These are phyloP conservation scores for Myriosclerotinia curreyana DNA, from an alignment of 2,329 filamentous ascomycete genomes.

Conservation along the genomic window DNA sequence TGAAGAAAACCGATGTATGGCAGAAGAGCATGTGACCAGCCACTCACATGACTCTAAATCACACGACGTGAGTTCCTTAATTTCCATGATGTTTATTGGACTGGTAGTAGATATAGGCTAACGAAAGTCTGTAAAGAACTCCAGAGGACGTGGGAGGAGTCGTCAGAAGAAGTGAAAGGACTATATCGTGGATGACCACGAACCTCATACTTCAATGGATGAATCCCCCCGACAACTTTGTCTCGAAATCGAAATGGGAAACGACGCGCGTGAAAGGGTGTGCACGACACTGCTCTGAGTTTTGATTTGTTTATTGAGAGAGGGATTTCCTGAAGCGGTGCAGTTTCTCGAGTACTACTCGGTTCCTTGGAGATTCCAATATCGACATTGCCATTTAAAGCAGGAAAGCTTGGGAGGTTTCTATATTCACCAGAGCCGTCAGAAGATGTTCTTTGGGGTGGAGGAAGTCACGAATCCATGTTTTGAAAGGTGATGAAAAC, in stretches of 20 bases:
- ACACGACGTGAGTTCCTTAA: background rate
- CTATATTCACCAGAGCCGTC: background rate
- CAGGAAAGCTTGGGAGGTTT: background rate
- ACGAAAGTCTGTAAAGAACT: background rate
- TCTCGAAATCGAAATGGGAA: background rate
- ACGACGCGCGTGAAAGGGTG: background rate
- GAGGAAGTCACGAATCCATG: background rate
- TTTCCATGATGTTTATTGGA: background rate
- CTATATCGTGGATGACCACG: background rate
- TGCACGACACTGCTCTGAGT: background rate
- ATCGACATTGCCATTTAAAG: background rate
- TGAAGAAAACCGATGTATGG: conserved; percentile 34
- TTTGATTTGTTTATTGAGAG: background rate
- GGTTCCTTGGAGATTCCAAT: background rate
- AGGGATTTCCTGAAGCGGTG: background rate
- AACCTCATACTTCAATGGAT: background rate
- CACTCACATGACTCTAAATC: conserved; percentile 2
- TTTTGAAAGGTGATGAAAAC: background rate
- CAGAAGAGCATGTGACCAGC: conserved; percentile 25
- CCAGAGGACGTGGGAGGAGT: conserved; percentile 17
- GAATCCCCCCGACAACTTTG: background rate
- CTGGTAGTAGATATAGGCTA: background rate
- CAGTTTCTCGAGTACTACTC: conserved; percentile 3
- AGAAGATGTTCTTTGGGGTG: background rate
- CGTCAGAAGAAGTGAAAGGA: conserved; percentile 2